phyloP scores from a whole-genome alignment of 495 filamentous ascomycete species.

The Neurospora cerealis region DNA sequence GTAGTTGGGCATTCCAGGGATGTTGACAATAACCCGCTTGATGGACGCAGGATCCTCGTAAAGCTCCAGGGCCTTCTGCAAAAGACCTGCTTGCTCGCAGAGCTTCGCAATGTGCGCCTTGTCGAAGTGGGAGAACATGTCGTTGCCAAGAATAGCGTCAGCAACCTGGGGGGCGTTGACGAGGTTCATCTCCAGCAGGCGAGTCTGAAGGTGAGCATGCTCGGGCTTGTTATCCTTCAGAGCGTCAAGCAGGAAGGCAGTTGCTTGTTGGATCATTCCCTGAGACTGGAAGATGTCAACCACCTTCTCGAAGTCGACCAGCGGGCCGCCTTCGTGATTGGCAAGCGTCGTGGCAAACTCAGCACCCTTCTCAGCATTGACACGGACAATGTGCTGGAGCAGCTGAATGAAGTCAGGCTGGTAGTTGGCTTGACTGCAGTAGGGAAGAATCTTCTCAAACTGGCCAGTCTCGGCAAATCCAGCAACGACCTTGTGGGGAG shows the following conservation, averaged over 20 bases:
- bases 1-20: constrained; percentile 70
- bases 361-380: constrained; percentile 87
- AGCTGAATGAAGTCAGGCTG: constrained; percentile 85
- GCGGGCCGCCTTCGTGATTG: constrained; percentile 69
- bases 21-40: constrained; percentile 76
- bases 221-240: constrained; percentile 91
- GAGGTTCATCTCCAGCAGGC: constrained; percentile 95
- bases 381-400: constrained; percentile 81
- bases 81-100: constrained; percentile 83
- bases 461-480: constrained; percentile 91
- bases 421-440: constrained; percentile 73
- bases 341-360: constrained; percentile 88
- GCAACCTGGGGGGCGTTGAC: constrained; percentile 93
- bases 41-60: constrained; percentile 83
- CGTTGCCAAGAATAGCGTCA: constrained; percentile 92
- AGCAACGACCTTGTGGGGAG: constrained; percentile 85
- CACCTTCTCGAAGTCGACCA: constrained; percentile 89
- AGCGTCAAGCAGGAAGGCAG: constrained; percentile 90
- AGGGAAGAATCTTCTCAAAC: constrained; percentile 90
- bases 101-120: constrained; percentile 74
- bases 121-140: constrained; percentile 96
- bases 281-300: constrained; percentile 97
- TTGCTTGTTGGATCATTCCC: constrained; percentile 95
- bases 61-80: constrained; percentile 86
- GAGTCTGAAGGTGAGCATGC: constrained; percentile 85